These are phyloP conservation scores for Entomortierella lignicola DNA, from an alignment of 192 early-diverging fungal genomes.

Conservation along the genomic window DNA sequence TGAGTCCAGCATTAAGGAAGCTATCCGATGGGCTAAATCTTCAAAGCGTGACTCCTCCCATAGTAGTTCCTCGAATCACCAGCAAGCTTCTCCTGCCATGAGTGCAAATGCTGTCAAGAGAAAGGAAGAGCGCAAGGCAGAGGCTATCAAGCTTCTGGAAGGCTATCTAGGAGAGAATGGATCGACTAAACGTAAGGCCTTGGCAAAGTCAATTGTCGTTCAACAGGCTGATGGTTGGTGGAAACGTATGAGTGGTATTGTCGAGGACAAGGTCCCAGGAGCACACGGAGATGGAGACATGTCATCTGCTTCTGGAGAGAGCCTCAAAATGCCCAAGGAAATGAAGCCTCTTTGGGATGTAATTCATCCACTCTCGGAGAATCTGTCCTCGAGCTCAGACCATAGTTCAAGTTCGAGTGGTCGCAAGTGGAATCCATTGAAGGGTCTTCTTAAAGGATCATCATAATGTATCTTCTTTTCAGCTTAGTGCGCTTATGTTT, in stretches of 20 bases:
- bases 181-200: constrained; percentile 30
- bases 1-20: constrained; percentile 44
- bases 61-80: constrained; percentile 2
- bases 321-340: constrained; percentile 21
- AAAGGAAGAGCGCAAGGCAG: constrained; percentile 46
- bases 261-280: constrained; percentile 21
- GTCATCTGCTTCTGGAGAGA: neutral
- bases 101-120: constrained; percentile 6
- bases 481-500: constrained; percentile 1
- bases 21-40: constrained; percentile 47
- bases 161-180: constrained; percentile 40
- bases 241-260: constrained; percentile 46
- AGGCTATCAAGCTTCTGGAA: constrained; percentile 40
- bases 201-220: constrained; percentile 15
- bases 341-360: constrained; percentile 35
- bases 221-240: constrained; percentile 36
- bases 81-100: constrained; percentile 9
- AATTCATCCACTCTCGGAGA: constrained; percentile 21
- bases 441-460: constrained; percentile 32
- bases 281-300: neutral
- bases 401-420: constrained; percentile 15
- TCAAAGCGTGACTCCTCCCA: constrained; percentile 23
- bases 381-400: constrained; percentile 23
- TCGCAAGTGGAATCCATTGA: constrained; percentile 36
- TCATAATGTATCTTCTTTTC: neutral